Percentiles rank a stretch among this genome's conserved stretches.
Evolutionary conservation across 2,329 filamentous ascomycete species (phyloP).

Genomic region (Aschersonia sp.): DNA sequence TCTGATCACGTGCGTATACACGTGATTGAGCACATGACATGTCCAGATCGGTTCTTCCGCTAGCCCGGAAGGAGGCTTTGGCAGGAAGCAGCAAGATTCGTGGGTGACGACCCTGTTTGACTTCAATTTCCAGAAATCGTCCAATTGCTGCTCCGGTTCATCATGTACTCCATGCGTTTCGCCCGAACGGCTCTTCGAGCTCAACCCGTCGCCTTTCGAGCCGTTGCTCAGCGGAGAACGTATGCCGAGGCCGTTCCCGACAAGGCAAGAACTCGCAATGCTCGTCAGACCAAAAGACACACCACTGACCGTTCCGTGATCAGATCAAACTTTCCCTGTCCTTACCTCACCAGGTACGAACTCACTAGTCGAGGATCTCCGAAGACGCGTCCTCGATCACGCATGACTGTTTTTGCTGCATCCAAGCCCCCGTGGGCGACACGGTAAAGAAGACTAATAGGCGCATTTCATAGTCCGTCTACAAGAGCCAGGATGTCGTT

Average conservation of each 20-base stretch:
- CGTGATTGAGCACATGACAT: conserved; percentile 17
- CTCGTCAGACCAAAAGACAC: neutral
- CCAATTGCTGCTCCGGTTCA: conserved; percentile 35
- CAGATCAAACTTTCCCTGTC: conserved; percentile 95
- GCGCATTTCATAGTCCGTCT: conserved; percentile 47
- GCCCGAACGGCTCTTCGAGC: conserved; percentile 80
- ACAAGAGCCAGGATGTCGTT: conserved; percentile 57
- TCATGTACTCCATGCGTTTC: conserved; percentile 91
- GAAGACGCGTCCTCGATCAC: too few relatives aligned
- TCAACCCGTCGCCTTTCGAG: conserved; percentile 62
- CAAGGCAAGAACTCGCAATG: conserved; percentile 40
- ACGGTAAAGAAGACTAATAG: conserved; percentile 28
- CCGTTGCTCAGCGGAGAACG: conserved; percentile 69
- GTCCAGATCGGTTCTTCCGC: conserved; percentile 21
- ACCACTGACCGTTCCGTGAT: conserved; percentile 11
- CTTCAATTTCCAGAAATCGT: conserved; percentile 27
- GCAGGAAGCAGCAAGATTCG: conserved; percentile 28
- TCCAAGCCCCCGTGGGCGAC: conserved; percentile 4
- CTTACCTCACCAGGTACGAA: conserved; percentile 92
- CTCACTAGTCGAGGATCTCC: neutral
- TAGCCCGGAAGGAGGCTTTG: conserved; percentile 23
- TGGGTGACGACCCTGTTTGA: conserved; percentile 25
- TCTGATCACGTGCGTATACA: conserved; percentile 7
- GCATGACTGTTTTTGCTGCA: too few relatives aligned
- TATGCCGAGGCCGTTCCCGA: conserved; percentile 82